Evolutionary conservation across 1,139 yeast genomes (phyloP), one percentile per base, ranked within the genome.

Genomic region (Debaryomyces sp.): DNA sequence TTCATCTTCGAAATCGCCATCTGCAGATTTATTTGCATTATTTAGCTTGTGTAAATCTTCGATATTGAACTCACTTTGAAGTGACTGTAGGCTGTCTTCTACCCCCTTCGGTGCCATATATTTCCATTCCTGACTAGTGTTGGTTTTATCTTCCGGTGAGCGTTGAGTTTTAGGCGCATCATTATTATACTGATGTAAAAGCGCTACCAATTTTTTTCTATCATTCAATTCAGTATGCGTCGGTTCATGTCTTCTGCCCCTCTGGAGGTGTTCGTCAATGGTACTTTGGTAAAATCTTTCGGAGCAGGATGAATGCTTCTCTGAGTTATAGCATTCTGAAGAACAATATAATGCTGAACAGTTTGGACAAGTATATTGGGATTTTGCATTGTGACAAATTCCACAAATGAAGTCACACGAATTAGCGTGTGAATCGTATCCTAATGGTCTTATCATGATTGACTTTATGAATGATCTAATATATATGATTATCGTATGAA

Each of bases 301-400:
- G 10, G 48, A 43, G 33, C 54, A 52, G 10, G 24, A 22, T 21
- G 35, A 15, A 23, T 52, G 54, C 24, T 40, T 27, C 12, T 42
- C 23, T 12, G 52, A 46, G 23, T 50, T 50, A 41, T 46, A 52
- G 35, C 54, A 52, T 12, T 23, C 34, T 12, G 49, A 15, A 7
- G 52, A 48, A 29, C 54, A 52, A 33, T 52, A 52, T 8, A 24
- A n/a, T 18, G 37, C 29, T 10, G 38, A 12, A 35, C 54, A 52
- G 15, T 38, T 33, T 12, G 54, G 53, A 40, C 54, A 52, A 21
- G 48, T 39, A 34, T 52, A 52, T n/a, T 34, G 35, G n/a, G 43
- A 41, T 13, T 41, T 41, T 3, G 35, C 36, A 12, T 27, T 17
- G n/a, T 30, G 26, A 29, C 43, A 41, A 9, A 41, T n/a, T 7